Evolutionary conservation across 2,329 filamentous ascomycete species (phyloP), one percentile per base, ranked within the genome.

Genomic region (Cercospora sesami): DNA sequence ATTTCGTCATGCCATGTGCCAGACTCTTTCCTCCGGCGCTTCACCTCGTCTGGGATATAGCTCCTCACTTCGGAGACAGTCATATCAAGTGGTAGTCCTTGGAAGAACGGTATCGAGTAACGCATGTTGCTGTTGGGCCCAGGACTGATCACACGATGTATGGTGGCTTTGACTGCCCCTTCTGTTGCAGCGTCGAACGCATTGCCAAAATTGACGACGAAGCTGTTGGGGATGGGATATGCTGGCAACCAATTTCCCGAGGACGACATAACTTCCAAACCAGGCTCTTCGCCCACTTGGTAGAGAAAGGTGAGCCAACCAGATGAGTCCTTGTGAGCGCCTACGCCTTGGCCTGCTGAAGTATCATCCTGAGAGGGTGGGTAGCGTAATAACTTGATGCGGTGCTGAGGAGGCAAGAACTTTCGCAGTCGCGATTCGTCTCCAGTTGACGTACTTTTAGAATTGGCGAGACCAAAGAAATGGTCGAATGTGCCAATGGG

Each of bases 291-390:
- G 0, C 84, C 86, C 6, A 86, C 85, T 74, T 90, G 88, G 1
- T 87, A 82, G 3, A 90, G 81, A 69, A 90, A 89, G 0, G 87
- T 89, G 80, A 87, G 86, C 86, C 86, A 89, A 3, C 87, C 87
- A 0, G 86, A 88, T 0, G 84, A 88, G 74, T 88, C 86, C 72
- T 89, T 89, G 77, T 89, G 87, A 0, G 87, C 84, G 0, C 87
- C 87, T 1, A 89, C 86, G 1, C 87, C 87, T 76, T 89, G 86
- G 3, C 72, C 59, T 2, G 23, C 55, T 14, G 45, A 62, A 1
- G 65, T 53, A 9, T 72, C 68, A 0, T 36, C 14, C 64, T 60
- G 28, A 5, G 73, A 70, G 18, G 79, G 78, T 4, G 85, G 85
- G 64, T 89, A 88, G 63, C 82, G 83, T 2, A 88, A 80, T 2